Evolutionary conservation across 768 basidiomycete genomes (phyloP), one percentile per base, ranked within the genome.

Genomic region (Amanita inopinata): DNA sequence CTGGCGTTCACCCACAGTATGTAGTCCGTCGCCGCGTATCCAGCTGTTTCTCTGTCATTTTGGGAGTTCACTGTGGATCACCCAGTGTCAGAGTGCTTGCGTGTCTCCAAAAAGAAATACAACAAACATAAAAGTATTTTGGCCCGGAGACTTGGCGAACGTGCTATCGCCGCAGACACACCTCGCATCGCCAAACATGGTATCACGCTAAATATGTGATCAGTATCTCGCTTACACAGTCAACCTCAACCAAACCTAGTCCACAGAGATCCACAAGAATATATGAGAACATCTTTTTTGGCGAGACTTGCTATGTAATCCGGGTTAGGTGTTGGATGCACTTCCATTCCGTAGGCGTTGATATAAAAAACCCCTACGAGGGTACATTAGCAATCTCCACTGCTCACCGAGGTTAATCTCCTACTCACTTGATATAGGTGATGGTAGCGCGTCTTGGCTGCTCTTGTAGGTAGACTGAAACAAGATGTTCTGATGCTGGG

Each of bases 261-360:
- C 89, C 89, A 97, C 5, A 97, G 65, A 1, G 91, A 94, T 4
- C 92, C 92, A 55, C 91, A 92, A 2, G 89, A 92, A 57, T 94
- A 96, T 2, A 97, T 78, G 20, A 97, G 64, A 2, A 83, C 65
- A 49, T 85, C 76, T 43, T 73, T 73, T 22, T 69, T 62, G 3
- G 62, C 60, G 7, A 94, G 63, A 39, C 74, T 72, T 9, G 73
- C 60, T 38, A 97, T 55, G 54, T 81, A 89, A 32, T 85, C 86
- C 1, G 80, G 74, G 57, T 93, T 94, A 0, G 92, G 90, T 31
- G 75, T 69, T 12, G 92, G 92, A 54, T 86, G 80, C n/a, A 96
- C 83, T 62, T 94, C 89, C 61, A 82, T 83, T 7, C 89, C 89
- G 52, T 91, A 93, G 5, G 79, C 75, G 57, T 93, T 93, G 61